These are phyloP conservation scores for Paramecium sonneborni DNA, from an alignment of 73 alveolate species.

Conservation along the genomic window DNA sequence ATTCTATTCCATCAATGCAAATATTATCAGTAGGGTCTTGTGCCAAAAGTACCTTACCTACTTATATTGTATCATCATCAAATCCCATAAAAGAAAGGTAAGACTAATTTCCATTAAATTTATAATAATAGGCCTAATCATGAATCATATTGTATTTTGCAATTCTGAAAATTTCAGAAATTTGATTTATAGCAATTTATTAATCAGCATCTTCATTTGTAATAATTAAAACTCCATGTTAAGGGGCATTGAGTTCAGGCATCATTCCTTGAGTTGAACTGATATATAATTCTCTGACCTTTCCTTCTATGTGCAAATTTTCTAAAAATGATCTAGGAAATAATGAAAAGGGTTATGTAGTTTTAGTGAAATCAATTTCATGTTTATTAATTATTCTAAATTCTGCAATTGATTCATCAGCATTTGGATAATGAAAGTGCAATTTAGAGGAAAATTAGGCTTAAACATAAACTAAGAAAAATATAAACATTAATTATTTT, in stretches of 20 bases:
- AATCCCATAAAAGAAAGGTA: background rate
- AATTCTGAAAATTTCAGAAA: constrained; percentile 23
- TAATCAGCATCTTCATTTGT: constrained; percentile 1
- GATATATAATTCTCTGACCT: background rate
- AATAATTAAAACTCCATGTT: background rate
- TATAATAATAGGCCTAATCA: background rate
- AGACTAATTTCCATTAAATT: background rate
- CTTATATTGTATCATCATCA: background rate
- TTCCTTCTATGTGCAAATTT: background rate
- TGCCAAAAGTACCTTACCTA: background rate
- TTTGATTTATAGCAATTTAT: background rate
- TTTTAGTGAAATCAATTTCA: background rate
- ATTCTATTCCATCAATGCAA: background rate
- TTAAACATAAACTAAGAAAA: background rate
- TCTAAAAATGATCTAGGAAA: background rate
- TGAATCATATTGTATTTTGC: background rate
- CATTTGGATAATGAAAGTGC: background rate
- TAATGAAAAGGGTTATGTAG: background rate
- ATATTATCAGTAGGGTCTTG: background rate
- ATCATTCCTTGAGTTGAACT: background rate
- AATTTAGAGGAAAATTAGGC: background rate
- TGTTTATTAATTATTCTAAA: background rate
- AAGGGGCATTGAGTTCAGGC: background rate
- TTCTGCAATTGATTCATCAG: background rate
- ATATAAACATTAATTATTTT: background rate